Conservation (phyloP, 1,139 yeast genomes). For the Pneumocystis jirovecii region DNA sequence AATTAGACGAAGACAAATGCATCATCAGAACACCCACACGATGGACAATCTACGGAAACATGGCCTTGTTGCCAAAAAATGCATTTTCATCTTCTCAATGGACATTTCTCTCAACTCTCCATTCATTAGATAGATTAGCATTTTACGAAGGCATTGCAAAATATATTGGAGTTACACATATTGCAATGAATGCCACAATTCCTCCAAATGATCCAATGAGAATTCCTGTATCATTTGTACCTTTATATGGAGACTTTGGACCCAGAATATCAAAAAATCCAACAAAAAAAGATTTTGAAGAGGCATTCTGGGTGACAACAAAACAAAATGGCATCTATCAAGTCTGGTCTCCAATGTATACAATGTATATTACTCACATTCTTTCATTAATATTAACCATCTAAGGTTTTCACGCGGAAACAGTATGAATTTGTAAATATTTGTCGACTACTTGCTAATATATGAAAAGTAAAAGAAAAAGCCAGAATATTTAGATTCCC, state of each 20-base stretch:
- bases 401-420: not conserved
- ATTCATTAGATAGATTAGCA: not conserved
- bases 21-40: not conserved
- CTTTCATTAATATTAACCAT: not conserved
- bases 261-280: constrained; percentile 31
- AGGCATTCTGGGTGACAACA: constrained; percentile 58
- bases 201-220: constrained; percentile 39
- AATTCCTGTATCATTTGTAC: constrained; percentile 43
- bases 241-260: constrained; percentile 56
- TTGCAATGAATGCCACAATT: constrained; percentile 62
- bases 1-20: not conserved
- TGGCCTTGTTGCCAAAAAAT: constrained; percentile 3
- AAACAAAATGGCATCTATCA: constrained; percentile 65
- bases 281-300: constrained; percentile 28
- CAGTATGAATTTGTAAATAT: not conserved
- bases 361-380: constrained; percentile 72
- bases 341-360: constrained; percentile 69
- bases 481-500: constrained; percentile 40
- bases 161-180: constrained; percentile 32
- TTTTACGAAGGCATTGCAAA: not conserved
- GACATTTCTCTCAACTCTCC: not conserved
- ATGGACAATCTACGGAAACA: not conserved
- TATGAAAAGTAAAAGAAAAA: constrained; percentile 46
- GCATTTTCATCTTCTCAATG: constrained; percentile 4
- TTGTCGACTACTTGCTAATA: not conserved